Evolutionary conservation across 2,329 filamentous ascomycete species (phyloP), one percentile per base, ranked within the genome.

Genomic region (Talaromyces sp.): DNA sequence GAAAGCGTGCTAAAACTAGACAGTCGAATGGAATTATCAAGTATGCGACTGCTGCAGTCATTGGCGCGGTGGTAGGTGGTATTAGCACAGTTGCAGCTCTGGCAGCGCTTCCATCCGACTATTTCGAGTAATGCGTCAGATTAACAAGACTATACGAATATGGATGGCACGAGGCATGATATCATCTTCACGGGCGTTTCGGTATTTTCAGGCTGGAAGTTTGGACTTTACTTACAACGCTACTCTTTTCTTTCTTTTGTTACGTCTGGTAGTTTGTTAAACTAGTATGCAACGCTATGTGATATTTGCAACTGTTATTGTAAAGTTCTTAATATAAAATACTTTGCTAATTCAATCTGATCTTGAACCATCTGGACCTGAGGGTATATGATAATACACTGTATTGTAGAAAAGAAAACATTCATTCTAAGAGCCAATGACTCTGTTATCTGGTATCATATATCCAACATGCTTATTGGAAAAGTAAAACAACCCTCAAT

Each of bases 31-130:
- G 56, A 26, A 57, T 78, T 26, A 65, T 68, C 53, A 73, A 70
- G 58, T 74, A 79, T 65, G 74, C 74, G 31, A 70, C 72, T 21
- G 74, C 72, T 29, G 75, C 77, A 27, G 60, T 75, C 2, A 62
- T 74, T 5, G 76, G 77, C 26, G 75, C 75, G 38, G 61, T 77
- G 17, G 69, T 77, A 50, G 77, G 77, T 54, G 72, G 75, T 6
- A 66, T 79, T 35, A 72, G 76, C 24, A 75, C 75, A 17, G 69
- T 79, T 46, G 69, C 72, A 48, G 66, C 72, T 19, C 68, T 80
- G 51, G 75, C 76, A 12, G 69, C 76, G 26, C 69, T 80, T 14
- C 77, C 77, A 9, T 67, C 72, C 6, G 75, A 78, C 56, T 79
- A 73, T 64, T 79, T 79, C 64, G 65, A 46, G 21, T 59, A 56